Conservation (phyloP, 805 yeast genomes). For the Metschnikowia cubensis region DNA sequence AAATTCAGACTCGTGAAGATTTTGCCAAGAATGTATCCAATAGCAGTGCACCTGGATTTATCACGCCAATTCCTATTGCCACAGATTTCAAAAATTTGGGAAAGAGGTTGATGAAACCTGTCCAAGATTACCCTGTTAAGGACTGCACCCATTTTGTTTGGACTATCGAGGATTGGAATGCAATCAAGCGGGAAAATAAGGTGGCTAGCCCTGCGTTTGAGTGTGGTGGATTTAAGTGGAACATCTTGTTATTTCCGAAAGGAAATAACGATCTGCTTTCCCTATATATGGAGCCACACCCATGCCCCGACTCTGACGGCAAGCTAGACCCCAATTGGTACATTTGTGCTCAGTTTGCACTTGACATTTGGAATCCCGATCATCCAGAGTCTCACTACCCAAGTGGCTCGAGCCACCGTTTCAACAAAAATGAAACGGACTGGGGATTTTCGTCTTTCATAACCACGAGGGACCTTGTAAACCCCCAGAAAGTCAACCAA, state of each 20-base stretch:
- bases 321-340: constrained; percentile 55
- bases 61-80: constrained; percentile 23
- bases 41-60: neutral
- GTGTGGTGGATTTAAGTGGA: constrained; percentile 65
- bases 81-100: constrained; percentile 27
- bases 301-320: constrained; percentile 27
- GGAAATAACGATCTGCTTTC: constrained; percentile 65
- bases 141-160: constrained; percentile 41
- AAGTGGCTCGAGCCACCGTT: constrained; percentile 74
- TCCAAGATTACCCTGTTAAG: constrained; percentile 37
- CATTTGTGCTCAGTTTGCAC: constrained; percentile 87
- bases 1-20: neutral
- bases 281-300: constrained; percentile 75
- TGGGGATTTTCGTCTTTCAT: constrained; percentile 92
- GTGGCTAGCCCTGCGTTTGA: constrained; percentile 46
- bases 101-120: constrained; percentile 32
- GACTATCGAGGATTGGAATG: constrained; percentile 48
- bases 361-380: constrained; percentile 78
- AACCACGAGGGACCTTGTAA: constrained; percentile 40
- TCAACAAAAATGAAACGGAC: constrained; percentile 70
- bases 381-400: constrained; percentile 57
- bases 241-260: constrained; percentile 69
- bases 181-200: constrained; percentile 35
- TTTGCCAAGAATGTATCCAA: neutral
- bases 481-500: constrained; percentile 19